Base-by-base conservation (phyloP, 2,329 filamentous ascomycete species). In the Pyrenophora graminea region DNA sequence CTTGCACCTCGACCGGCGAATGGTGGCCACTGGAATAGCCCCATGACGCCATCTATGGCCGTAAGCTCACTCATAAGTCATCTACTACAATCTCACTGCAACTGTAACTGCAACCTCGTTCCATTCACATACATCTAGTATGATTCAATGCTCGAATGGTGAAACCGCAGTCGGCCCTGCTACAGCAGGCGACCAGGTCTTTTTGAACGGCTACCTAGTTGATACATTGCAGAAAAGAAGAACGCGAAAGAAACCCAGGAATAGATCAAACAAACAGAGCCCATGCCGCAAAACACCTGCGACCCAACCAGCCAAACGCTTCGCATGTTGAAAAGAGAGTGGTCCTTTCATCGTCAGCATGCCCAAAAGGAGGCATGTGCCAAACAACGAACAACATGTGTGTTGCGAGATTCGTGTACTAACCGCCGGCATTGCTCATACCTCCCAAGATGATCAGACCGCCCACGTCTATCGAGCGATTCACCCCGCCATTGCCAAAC, bases 371-470 rank as follows among this genome's bases (percentile, higher is more conserved):
- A 62, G 53, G 48, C 58, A 56, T 50, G 55, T 58, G 54, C 60
- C 60, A 56, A 48, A 56, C 53, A 57, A 55, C 57, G 56, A 63
- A 66, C 65, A 67, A 68, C 66, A 68, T 55, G 66, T 61, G 67
- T 65, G 64, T 56, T 62, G 59, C 60, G 61, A 63, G 61, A 68
- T 67, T 67, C 59, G 59, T 66, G 61, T 61, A 64, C 63, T 65
- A 58, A 59, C 59, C 59, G 56, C 55, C 39, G 54, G 52, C 49
- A 57, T 57, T 51, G 59, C 51, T 56, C 58, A 50, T 56, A 46
- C 53, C 58, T 50, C 48, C 56, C 61, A 56, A 56, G 54, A 59
- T 59, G 56, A 63, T 48, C 59, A 55, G 47, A 56, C 45, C 56
- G 40, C 59, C 45, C 50, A 51, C 60, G 39, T 56, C 58, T 53